Evolutionary conservation across 108 stramenopile genomes (phyloP).

Genomic region (Fragilariopsis cylindrus): DNA sequence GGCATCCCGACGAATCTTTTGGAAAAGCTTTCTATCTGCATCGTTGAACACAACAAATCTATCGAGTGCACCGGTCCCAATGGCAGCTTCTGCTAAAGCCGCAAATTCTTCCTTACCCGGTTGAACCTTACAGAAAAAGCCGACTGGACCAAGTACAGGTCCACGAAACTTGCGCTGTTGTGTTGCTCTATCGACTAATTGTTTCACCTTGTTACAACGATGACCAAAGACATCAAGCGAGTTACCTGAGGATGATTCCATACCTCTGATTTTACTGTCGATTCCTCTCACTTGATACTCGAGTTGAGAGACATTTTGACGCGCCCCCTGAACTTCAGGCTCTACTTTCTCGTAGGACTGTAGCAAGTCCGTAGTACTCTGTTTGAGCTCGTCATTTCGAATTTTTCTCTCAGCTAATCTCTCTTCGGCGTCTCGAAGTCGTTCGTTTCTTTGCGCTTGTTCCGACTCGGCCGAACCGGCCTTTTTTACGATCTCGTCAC

Average conservation of each 20-base stretch:
- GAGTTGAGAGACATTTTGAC: constrained; percentile 23
- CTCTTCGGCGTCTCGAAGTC: constrained; percentile 32
- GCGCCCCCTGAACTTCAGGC: constrained; percentile 36
- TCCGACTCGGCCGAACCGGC: constrained; percentile 70
- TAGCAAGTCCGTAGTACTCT: constrained; percentile 31
- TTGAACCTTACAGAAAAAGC: constrained; percentile 72
- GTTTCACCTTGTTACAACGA: constrained; percentile 39
- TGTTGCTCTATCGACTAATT: constrained; percentile 39
- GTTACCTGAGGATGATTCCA: constrained; percentile 52
- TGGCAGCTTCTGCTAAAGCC: constrained; percentile 62
- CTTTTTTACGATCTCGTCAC: constrained; percentile 56
- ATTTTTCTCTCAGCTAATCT: constrained; percentile 50
- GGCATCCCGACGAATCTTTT: constrained; percentile 49
- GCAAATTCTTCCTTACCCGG: constrained; percentile 80
- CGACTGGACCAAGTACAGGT: constrained; percentile 78
- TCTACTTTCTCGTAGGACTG: constrained; percentile 57
- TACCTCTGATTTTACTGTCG: constrained; percentile 37
- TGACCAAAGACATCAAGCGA: constrained; percentile 69
- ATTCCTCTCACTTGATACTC: constrained; percentile 47
- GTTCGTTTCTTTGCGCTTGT: constrained; percentile 40
- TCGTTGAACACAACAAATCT: constrained; percentile 75
- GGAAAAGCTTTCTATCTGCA: constrained; percentile 55
- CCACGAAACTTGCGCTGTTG: constrained; percentile 57
- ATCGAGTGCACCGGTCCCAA: constrained; percentile 57
- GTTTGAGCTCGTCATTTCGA: constrained; percentile 44